Evolutionary conservation across 768 basidiomycete genomes (phyloP).

Genomic region (Trametes elegans): DNA sequence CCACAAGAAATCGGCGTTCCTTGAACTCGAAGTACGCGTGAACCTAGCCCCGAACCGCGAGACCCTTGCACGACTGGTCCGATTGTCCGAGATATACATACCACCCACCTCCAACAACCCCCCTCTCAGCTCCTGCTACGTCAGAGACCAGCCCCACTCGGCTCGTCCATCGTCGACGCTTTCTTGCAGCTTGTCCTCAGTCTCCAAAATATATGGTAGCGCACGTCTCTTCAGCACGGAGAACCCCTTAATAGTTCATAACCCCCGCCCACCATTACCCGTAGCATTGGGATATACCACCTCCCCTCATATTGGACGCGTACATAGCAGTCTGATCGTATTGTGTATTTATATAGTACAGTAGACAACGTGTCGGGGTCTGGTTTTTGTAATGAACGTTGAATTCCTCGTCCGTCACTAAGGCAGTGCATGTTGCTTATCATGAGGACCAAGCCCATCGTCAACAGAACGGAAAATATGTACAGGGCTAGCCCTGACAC

Average conservation of each 20-base stretch:
- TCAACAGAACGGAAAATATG: not conserved
- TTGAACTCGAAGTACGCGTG: slow-evolving; percentile 4
- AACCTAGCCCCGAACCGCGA: not conserved
- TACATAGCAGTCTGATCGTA: not conserved
- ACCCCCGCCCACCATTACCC: not conserved
- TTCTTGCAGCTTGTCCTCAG: not conserved
- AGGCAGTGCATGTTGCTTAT: not conserved
- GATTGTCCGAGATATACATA: too few relatives aligned
- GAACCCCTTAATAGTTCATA: not conserved
- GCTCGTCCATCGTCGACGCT: not conserved
- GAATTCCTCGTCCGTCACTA: not conserved
- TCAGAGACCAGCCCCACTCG: not conserved
- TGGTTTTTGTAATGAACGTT: not conserved
- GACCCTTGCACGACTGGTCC: not conserved
- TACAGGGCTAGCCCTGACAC: not conserved
- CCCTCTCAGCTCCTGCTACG: not conserved
- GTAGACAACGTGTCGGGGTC: not conserved
- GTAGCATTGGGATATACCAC: slow-evolving; percentile 9
- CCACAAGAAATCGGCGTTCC: slow-evolving; percentile 50
- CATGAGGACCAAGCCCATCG: too few relatives aligned
- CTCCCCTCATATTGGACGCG: not conserved
- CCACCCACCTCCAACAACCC: too few relatives aligned
- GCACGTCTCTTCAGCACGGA: not conserved
- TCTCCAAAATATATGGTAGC: slow-evolving; percentile 9
- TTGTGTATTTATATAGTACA: slow-evolving; percentile 17